These are phyloP conservation scores for Cruciata laevipes DNA, from an alignment of 257 asterid genomes.

Conservation along the genomic window DNA sequence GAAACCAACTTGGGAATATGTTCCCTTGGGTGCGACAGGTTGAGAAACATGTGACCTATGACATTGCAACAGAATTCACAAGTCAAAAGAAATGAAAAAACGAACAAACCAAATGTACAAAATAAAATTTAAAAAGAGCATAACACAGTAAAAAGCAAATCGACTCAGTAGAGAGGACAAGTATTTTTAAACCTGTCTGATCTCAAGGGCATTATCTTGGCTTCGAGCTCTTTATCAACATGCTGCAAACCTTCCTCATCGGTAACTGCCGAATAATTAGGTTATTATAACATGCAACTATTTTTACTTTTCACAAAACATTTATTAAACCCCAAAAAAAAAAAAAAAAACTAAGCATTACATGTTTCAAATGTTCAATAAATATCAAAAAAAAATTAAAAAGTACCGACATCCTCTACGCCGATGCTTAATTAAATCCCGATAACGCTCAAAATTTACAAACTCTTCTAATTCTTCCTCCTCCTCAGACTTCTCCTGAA, in stretches of 20 bases:
- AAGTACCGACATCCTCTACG: slow-evolving; percentile 99
- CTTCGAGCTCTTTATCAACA: slow-evolving; percentile 82
- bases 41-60: slow-evolving; percentile 54
- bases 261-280: slow-evolving; percentile 46
- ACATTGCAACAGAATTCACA: slow-evolving; percentile 15
- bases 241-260: slow-evolving; percentile 88
- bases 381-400: slow-evolving; percentile 38
- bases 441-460: slow-evolving; percentile 99
- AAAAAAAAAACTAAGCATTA: neutral
- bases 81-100: slow-evolving; percentile 6
- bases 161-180: neutral
- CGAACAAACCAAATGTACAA: neutral
- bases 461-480: slow-evolving; percentile 99
- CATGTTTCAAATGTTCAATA: slow-evolving; percentile 14
- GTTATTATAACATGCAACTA: slow-evolving; percentile 22
- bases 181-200: slow-evolving; percentile 59
- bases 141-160: neutral
- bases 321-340: neutral
- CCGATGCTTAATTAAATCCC: slow-evolving; percentile 99
- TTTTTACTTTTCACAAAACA: neutral
- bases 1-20: slow-evolving; percentile 98
- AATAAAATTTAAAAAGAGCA: neutral
- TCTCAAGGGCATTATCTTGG: slow-evolving; percentile 70
- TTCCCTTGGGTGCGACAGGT: slow-evolving; percentile 66
- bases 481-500: slow-evolving; percentile 73